These are phyloP conservation scores for Picochlorum costavermella DNA, from an alignment of 139 green algal genomes.

Conservation along the genomic window DNA sequence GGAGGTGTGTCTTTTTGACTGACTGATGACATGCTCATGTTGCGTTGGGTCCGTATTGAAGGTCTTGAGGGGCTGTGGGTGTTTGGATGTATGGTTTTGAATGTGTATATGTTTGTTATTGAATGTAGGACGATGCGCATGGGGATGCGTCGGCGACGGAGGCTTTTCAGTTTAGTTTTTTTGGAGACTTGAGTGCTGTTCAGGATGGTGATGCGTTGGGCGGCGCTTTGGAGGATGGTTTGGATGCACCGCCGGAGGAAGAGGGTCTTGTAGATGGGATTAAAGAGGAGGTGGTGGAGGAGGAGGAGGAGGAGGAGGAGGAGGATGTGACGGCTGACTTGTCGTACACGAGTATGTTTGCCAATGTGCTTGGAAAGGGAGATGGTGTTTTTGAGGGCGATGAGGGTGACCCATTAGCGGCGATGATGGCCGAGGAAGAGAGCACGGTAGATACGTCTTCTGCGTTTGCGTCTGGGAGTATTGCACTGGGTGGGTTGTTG, in stretches of 20 bases:
- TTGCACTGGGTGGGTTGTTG: conserved; percentile 28
- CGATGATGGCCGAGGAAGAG: not conserved
- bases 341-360: conserved; percentile 55
- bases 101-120: too few species aligned
- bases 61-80: too few species aligned
- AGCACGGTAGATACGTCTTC: not conserved
- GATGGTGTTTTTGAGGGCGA: not conserved
- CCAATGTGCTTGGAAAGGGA: conserved; percentile 7
- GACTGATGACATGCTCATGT: not conserved
- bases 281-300: too few species aligned
- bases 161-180: conserved; percentile 49
- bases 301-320: not conserved
- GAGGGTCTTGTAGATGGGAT: conserved; percentile 1
- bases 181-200: conserved; percentile 41
- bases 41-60: not conserved
- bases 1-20: not conserved
- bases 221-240: conserved; percentile 55
- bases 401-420: not conserved
- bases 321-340: conserved; percentile 15
- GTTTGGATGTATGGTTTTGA: too few species aligned
- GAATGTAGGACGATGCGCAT: too few species aligned
- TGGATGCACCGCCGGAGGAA: conserved; percentile 60
- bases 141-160: too few species aligned
- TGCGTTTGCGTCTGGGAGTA: conserved; percentile 13
- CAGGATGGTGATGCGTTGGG: conserved; percentile 30